Evolutionary conservation across 768 basidiomycete genomes (phyloP), one percentile per base, ranked within the genome.

Genomic region (Kwoniella sp.): DNA sequence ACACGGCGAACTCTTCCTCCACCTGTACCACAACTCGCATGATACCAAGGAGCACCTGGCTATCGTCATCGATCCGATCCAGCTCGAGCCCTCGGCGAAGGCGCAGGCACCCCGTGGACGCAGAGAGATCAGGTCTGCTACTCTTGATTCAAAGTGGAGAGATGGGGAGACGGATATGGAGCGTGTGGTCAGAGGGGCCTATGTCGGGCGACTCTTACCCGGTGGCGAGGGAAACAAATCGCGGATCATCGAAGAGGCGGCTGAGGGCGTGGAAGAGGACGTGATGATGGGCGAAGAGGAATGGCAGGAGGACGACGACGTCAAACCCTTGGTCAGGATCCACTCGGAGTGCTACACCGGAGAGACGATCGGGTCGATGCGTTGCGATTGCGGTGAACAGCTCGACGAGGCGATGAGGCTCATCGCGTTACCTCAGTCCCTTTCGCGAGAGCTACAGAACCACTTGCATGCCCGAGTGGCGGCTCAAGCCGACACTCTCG

Each of bases 291-390:
- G n/a, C 15, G 31, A 44, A 22, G 54, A 47, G 20, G 61, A 42
- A 84, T 19, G 4, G 12, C 28, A 17, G 26, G 48, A 53, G 32
- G 39, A 55, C 5, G 23, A 50, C 8, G 73, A 74, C 48, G 86
- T 86, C 1, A 75, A 84, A 0, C 90, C 95, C 0, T 82, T 98
- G 45, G 84, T 99, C 37, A 84, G 95, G 32, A 89, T 99, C 44
- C 95, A 99, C 75, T 95, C 90, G 25, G 95, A 99, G 73, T 99
- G 95, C 73, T 98, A 90, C 76, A 99, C 95, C 0, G 95, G 95
- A 25, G 95, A 98, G 75, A 98, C 92, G 7, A 83, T 98, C 53
- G 95, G 95, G 84, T 90, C 79, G 23, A 91, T 95, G 87, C 86
- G 95, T 27, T 99, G 95, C 70, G 95, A 99, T 73, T 99, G 95